These are phyloP conservation scores for Mucor ambiguus DNA, from an alignment of 371 early-diverging fungal species.

Conservation along the genomic window DNA sequence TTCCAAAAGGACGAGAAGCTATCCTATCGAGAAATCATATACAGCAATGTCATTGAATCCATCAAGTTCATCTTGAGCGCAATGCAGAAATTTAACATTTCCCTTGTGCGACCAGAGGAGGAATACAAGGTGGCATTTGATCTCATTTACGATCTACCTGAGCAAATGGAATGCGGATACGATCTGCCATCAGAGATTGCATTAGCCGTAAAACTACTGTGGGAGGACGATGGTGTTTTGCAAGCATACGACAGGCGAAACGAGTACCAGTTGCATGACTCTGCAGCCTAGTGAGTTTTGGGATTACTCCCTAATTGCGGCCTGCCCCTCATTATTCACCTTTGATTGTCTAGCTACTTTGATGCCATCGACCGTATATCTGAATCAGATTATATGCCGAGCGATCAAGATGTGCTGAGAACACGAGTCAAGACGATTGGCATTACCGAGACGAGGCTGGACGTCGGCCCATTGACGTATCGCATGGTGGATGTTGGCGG, in stretches of 20 bases:
- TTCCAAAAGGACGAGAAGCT: slow-evolving; percentile 86
- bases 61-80: slow-evolving; percentile 92
- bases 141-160: slow-evolving; percentile 73
- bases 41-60: slow-evolving; percentile 91
- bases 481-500: slow-evolving; percentile 93
- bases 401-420: slow-evolving; percentile 77
- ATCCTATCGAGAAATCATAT: slow-evolving; percentile 92
- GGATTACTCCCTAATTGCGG: background rate
- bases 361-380: slow-evolving; percentile 79
- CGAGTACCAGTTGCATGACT: slow-evolving; percentile 81
- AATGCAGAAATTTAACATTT: slow-evolving; percentile 70
- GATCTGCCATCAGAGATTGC: slow-evolving; percentile 72
- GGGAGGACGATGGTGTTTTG: slow-evolving; percentile 82
- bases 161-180: slow-evolving; percentile 72
- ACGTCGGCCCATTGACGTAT: slow-evolving; percentile 73
- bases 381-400: slow-evolving; percentile 66
- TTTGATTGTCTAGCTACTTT: slow-evolving; percentile 60
- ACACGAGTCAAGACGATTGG: slow-evolving; percentile 81
- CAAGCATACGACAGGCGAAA: slow-evolving; percentile 25
- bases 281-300: slow-evolving; percentile 64
- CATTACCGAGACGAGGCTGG: slow-evolving; percentile 79
- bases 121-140: slow-evolving; percentile 59
- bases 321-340: background rate
- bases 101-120: slow-evolving; percentile 23
- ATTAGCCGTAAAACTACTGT: slow-evolving; percentile 75